A percentile compares a stretch with the other conserved stretches of the same genome.
phyloP scores from a whole-genome alignment of 306 rosid genomes.

The Citrullus amarus region DNA sequence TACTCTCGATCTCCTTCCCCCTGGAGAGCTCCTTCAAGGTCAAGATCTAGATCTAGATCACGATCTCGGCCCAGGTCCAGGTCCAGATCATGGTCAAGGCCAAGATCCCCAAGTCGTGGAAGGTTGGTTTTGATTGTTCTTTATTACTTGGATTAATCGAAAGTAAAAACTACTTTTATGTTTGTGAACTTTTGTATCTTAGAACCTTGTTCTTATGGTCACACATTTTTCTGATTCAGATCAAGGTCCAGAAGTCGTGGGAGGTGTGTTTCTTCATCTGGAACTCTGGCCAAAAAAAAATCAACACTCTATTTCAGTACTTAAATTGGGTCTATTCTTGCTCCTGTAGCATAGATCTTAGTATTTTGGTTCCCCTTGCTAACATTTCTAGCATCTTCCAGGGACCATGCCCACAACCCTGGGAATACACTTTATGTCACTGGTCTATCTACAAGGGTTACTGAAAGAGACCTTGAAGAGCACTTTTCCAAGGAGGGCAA shows the following conservation, averaged over 20 bases:
- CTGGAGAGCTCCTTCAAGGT: constrained; percentile 57
- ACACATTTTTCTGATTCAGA: constrained; percentile 23
- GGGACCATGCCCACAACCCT: constrained; percentile 37
- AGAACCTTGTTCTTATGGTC: background rate
- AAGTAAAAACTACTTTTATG: background rate
- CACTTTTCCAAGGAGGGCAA: constrained; percentile 95
- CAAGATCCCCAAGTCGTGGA: constrained; percentile 80
- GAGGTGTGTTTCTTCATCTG: constrained; percentile 34
- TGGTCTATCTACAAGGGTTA: constrained; percentile 82
- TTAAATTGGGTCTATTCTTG: background rate
- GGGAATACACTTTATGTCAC: constrained; percentile 93
- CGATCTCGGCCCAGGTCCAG: constrained; percentile 42
- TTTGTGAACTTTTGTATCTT: background rate
- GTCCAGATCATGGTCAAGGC: constrained; percentile 53
- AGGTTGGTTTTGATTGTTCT: constrained; percentile 42
- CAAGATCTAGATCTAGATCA: constrained; percentile 49
- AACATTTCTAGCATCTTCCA: constrained; percentile 14
- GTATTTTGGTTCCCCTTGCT: constrained; percentile 11
- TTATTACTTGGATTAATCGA: constrained; percentile 9
- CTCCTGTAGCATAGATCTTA: background rate
- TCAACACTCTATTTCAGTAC: background rate
- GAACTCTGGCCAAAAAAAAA: background rate
- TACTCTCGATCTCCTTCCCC: constrained; percentile 74
- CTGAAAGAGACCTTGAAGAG: constrained; percentile 80
- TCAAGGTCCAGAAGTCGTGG: constrained; percentile 83